Base-by-base conservation (phyloP, 352 stramenopile genomes). In the Globisporangium camurandrum region DNA sequence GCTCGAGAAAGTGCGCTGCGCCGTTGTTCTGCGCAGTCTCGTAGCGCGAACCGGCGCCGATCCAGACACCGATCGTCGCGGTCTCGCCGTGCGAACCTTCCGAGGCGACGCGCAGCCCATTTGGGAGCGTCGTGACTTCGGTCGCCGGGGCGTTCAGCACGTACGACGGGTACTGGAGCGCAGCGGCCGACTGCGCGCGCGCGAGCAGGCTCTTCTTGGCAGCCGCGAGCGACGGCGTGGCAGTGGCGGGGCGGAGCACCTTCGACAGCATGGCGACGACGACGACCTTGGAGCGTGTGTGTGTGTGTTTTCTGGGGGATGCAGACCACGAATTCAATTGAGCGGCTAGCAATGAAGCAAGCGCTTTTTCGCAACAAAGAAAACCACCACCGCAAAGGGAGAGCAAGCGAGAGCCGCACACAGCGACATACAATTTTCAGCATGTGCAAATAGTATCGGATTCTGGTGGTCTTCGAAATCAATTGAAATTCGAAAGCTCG, bases 11-110 rank as follows among this genome's bases (percentile, higher is more conserved):
- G 75, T 99, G 97, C 16, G 97, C 97, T 6, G 96, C 94, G 51
- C 97, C 97, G 67, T 99, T 99, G 82, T 99, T 99, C 59, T 94
- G 64, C 19, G 75, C 80, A 2, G 95, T 99, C 86, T 99, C 97
- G 73, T 99, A 99, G 51, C 97, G 86, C 46, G 81, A 97, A 51
- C 95, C 95, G 9, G 94, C 87, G 66, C 97, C 94, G 61, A 98
- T 98, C 83, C 90, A 98, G 31, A 98, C 93, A 47, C 97, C 97
- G 41, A 99, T 95, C 22, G 97, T 99, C 37, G 97, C 97, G 23
- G 97, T 99, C 69, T 98, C 96, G 40, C 93, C 95, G 56, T 97
- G 89, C 44, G 93, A 96, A 59, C 87, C 86, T 62, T 98, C 96
- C 28, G 96, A 98, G n/a, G 96, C 97, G 23, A 99, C 95, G 51